Percentiles rank a stretch among this genome's conserved stretches.
These are phyloP conservation scores for Ganoderma sinense DNA, from an alignment of 1,284 basidiomycete genomes.

Conservation along the genomic window DNA sequence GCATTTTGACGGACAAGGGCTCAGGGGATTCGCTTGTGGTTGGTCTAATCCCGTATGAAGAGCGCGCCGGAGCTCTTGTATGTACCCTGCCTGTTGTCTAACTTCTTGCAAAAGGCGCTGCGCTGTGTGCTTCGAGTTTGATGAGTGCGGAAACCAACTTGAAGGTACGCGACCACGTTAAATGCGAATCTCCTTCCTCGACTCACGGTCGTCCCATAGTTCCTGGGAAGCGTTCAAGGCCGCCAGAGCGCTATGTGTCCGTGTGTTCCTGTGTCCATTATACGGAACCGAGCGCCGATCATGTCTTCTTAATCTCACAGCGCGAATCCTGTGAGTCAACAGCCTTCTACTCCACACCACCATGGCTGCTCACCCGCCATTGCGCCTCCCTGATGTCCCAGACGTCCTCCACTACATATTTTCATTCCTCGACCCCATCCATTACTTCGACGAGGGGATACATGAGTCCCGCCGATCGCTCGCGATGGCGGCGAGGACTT, in stretches of 20 bases:
- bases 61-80: too few species aligned
- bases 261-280: neutral
- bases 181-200: too few species aligned
- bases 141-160: too few species aligned
- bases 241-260: too few species aligned
- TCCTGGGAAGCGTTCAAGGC: too few species aligned
- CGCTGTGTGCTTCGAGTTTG: too few species aligned
- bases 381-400: neutral
- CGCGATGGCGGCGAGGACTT: neutral
- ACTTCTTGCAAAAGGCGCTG: too few species aligned
- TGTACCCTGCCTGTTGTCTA: too few species aligned
- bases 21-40: neutral
- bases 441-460: neutral
- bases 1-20: conserved; percentile 5
- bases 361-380: neutral
- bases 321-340: neutral
- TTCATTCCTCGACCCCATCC: neutral
- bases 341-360: neutral
- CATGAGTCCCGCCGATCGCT: neutral
- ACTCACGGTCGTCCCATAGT: neutral
- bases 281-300: neutral
- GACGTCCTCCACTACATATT: neutral
- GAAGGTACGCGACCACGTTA: too few species aligned
- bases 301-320: neutral
- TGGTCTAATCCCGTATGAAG: neutral